Conservation (phyloP, 2,329 filamentous ascomycete species). For the Clarireedia sp. region DNA sequence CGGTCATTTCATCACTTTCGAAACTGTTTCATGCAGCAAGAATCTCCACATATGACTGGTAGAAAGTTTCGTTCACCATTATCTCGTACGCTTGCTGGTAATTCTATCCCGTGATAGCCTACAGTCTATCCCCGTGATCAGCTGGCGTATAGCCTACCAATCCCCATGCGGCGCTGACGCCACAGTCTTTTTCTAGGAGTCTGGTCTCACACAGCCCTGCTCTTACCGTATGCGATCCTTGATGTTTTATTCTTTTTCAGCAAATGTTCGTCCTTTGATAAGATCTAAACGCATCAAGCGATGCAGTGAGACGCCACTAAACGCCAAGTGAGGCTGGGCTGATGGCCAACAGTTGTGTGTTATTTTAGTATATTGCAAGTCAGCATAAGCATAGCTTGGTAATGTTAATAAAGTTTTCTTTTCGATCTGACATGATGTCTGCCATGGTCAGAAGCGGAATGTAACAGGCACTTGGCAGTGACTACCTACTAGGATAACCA, state of each 20-base stretch:
- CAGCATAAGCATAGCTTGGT: background rate
- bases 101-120: background rate
- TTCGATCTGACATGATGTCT: background rate
- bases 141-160: background rate
- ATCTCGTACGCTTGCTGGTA: background rate
- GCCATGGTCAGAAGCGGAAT: background rate
- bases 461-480: background rate
- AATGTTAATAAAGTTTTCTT: background rate
- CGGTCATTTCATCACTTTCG: no score
- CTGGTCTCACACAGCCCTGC: background rate
- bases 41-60: no score
- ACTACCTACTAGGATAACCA: no score
- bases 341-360: background rate
- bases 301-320: background rate
- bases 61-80: no score
- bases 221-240: background rate
- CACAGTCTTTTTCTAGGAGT: background rate
- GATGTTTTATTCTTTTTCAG: background rate
- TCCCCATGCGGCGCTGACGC: no score
- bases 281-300: background rate
- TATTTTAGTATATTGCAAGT: background rate
- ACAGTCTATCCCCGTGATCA: background rate
- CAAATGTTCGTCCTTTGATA: background rate
- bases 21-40: no score
- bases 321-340: background rate